Evolutionary conservation across 2,329 filamentous ascomycete species (phyloP).

Genomic region (Reticulascus tulasneorum): DNA sequence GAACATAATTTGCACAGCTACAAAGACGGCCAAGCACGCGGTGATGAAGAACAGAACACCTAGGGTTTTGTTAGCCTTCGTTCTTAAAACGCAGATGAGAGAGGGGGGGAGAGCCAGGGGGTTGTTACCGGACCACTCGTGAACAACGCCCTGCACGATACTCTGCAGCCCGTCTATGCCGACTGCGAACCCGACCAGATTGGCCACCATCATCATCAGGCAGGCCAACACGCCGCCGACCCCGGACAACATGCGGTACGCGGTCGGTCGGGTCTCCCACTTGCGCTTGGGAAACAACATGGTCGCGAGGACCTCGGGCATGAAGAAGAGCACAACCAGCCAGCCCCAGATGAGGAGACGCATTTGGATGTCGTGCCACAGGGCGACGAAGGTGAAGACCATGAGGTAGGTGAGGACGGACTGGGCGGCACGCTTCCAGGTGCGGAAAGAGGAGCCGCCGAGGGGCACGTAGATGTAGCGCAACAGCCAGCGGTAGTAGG

Average conservation of each 20-base stretch:
- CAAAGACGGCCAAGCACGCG: constrained; percentile 73
- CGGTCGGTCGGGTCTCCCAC: constrained; percentile 66
- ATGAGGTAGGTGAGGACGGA: constrained; percentile 72
- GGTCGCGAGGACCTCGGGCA: constrained; percentile 76
- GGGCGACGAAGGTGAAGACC: constrained; percentile 93
- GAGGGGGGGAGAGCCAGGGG: neutral
- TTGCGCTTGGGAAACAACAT: constrained; percentile 68
- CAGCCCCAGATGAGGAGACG: constrained; percentile 92
- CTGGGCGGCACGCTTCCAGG: constrained; percentile 42
- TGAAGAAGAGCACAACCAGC: constrained; percentile 89
- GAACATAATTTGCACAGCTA: constrained; percentile 92
- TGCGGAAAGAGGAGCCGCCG: constrained; percentile 61
- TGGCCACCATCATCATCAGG: constrained; percentile 93
- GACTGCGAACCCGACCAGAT: constrained; percentile 90
- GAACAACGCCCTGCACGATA: constrained; percentile 70
- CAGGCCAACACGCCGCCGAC: constrained; percentile 79
- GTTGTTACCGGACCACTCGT: constrained; percentile 63
- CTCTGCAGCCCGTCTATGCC: constrained; percentile 82
- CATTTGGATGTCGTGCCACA: constrained; percentile 97
- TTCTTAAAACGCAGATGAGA: neutral
- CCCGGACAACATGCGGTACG: constrained; percentile 77
- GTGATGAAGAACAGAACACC: constrained; percentile 70
- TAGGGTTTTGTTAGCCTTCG: constrained; percentile 19
- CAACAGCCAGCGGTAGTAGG: constrained; percentile 90
- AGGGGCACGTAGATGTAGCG: constrained; percentile 93